A percentile compares a stretch with the other conserved stretches of the same genome.
These are phyloP conservation scores for Austroboletus festivus DNA, from an alignment of 768 basidiomycete genomes.

Conservation along the genomic window DNA sequence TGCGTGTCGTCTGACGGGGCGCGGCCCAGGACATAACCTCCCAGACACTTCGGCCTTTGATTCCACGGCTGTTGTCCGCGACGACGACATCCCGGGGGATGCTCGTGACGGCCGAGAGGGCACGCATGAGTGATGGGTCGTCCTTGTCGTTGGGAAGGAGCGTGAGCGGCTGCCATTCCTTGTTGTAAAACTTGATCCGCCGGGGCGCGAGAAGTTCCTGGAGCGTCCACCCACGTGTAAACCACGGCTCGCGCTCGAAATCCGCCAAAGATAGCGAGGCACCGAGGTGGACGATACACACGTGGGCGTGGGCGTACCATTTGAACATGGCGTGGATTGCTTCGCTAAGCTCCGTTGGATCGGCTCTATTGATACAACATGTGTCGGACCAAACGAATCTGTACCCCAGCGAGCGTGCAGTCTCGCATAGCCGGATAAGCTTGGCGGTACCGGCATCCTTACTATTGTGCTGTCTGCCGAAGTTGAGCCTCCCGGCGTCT, in stretches of 20 bases:
- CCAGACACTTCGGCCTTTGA: neutral
- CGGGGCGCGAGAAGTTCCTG: conserved; percentile 13
- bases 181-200: conserved; percentile 6
- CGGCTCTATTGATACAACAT: conserved; percentile 16
- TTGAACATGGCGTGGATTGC: conserved; percentile 12
- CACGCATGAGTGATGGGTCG: neutral
- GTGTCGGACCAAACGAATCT: conserved; percentile 24
- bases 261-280: conserved; percentile 1
- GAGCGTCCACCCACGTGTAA: conserved; percentile 13
- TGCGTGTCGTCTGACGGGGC: conserved; percentile 9
- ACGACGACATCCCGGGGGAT: neutral
- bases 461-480: conserved; percentile 1
- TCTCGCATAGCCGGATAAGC: conserved; percentile 21
- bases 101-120: neutral
- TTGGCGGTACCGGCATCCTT: conserved; percentile 12
- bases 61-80: neutral
- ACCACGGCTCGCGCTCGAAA: conserved; percentile 7
- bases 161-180: conserved; percentile 12
- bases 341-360: conserved; percentile 12
- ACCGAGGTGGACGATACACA: conserved; percentile 14
- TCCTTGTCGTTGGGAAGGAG: neutral
- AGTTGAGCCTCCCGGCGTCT: conserved; percentile 3
- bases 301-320: conserved; percentile 13
- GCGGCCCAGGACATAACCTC: conserved; percentile 23
- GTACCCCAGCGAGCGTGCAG: conserved; percentile 16